Base-by-base conservation (phyloP, 2,329 filamentous ascomycete genomes). In the Scytalidium sp. region DNA sequence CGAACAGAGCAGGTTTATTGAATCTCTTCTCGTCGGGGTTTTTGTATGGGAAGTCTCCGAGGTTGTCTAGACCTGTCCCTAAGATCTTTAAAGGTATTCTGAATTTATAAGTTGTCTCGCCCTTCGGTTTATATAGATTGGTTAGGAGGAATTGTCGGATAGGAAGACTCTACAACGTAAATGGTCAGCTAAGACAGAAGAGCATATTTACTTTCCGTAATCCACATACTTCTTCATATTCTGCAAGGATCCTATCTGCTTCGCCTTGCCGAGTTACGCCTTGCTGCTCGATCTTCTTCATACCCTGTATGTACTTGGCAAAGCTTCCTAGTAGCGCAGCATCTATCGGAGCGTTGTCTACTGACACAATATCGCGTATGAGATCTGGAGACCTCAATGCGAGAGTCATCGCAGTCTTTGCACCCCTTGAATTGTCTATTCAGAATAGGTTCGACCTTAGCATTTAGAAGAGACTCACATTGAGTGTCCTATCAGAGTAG, bases 131-230 rank as follows among this genome's bases (percentile, higher is more conserved):
- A 57, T 87, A 70, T 36, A 97, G 75, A 65, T 97, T 99, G 10
- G 88, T 90, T 1, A 99, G 80, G 15, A 99, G 79, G 67, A 97
- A 99, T 64, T 97, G 92, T 2, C 94, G 85, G 57, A 99, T 86
- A 0, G 84, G 74, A 3, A 95, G 85, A 83, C 75, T 84, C 46
- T 6, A 19, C 20, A 27, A 23, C 22, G 19, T 39, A 50, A 56
- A 15, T 41, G 45, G 32, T 44, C 23, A 21, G 40, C 19, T 32
- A 40, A 41, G 7, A 19, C 39, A 41, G 40, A 27, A 43, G 27
- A 20, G 39, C 8, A 17, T 21, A 11, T 23, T 29, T 19, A 43
- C 23, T 21, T 32, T 19, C 22, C 42, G 8, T 19, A 19, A 11
- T 49, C 15, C 22, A 62, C 67, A 52, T 63, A 84, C 85, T 63